Base-by-base conservation (phyloP, 768 basidiomycete genomes). In the Wakefieldia striispora region DNA sequence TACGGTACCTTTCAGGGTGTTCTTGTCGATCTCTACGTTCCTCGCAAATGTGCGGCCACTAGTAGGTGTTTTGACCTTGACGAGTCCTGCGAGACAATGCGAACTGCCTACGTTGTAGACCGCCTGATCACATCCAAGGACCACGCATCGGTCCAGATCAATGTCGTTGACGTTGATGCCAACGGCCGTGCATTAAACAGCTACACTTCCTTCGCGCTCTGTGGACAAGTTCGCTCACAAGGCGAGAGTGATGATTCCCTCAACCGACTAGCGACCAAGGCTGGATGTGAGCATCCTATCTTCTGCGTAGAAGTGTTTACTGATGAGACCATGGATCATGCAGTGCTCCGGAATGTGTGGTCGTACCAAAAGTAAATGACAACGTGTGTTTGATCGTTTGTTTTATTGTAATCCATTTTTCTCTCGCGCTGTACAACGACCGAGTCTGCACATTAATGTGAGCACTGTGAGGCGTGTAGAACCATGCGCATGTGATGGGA, bases 1-100 rank as follows among this genome's bases (percentile, higher is more conserved):
- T 43, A 60, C 43, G 33, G 24, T 45, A 16, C 5, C 45, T 38
- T 34, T 33, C 49, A 97, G 91, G 95, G 97, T 76, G 80, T 91
- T 70, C 95, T 99, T 72, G 97, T 99, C 69, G 97, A 98, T 81
- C 94, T 99, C 75, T 99, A 99, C 79, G 95, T 98, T 68, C 97
- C 97, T 74, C 91, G 97, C 82, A 98, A 98, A 75, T 98, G 97
- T 73, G 84, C 93, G 69, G 94, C 95, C 47, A 95, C 94, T 63
- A 95, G 94, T 97, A 67, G 69, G 91, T 83, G 51, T 51, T 52
- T 29, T 34, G 27, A 31, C 16, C 26, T 13, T 21, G 40, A 40
- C 27, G 24, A 13, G 39, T 23, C 10, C 29, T 10, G 16, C 20
- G 48, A 29, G 35, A 39, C 26, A 40, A 46, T 47, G 35, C 31